These are phyloP conservation scores for Debaryomyces maramus DNA, from an alignment of 805 yeast genomes.

Conservation along the genomic window DNA sequence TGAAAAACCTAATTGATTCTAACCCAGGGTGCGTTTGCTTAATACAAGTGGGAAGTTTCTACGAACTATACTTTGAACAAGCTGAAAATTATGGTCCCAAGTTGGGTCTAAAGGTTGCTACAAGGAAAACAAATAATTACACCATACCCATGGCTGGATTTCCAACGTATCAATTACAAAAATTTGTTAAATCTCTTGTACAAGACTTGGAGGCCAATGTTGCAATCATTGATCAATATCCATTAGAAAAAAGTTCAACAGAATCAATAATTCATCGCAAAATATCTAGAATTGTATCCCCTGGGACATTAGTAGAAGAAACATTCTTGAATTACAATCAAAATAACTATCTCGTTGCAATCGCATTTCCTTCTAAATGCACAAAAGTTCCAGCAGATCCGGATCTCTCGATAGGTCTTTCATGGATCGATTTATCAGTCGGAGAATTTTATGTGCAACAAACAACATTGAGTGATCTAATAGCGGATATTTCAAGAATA, in stretches of 20 bases:
- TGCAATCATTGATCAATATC: conserved; percentile 75
- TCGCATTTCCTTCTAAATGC: conserved; percentile 57
- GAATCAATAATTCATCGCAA: conserved; percentile 57
- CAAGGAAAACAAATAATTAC: conserved; percentile 43
- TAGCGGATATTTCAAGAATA: conserved; percentile 73
- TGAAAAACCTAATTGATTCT: conserved; percentile 30
- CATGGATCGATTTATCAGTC: conserved; percentile 88
- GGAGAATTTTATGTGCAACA: conserved; percentile 76
- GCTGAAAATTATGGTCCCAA: conserved; percentile 72
- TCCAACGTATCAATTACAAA: conserved; percentile 68
- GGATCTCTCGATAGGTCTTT: conserved; percentile 58
- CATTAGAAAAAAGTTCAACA: conserved; percentile 16
- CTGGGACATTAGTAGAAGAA: conserved; percentile 91
- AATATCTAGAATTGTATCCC: conserved; percentile 78
- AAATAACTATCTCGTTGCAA: conserved; percentile 68
- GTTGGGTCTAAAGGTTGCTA: conserved; percentile 71
- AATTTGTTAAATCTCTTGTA: conserved; percentile 73
- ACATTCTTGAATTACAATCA: conserved; percentile 70
- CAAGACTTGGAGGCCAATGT: conserved; percentile 69
- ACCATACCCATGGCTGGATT: conserved; percentile 86
- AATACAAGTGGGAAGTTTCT: conserved; percentile 85
- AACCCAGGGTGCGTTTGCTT: conserved; percentile 42
- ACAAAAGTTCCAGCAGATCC: conserved; percentile 39
- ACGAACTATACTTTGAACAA: conserved; percentile 85
- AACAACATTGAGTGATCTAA: conserved; percentile 56